Evolutionary conservation across 805 yeast genomes (phyloP), one percentile per base, ranked within the genome.

Genomic region (Yarrowia keelungensis): DNA sequence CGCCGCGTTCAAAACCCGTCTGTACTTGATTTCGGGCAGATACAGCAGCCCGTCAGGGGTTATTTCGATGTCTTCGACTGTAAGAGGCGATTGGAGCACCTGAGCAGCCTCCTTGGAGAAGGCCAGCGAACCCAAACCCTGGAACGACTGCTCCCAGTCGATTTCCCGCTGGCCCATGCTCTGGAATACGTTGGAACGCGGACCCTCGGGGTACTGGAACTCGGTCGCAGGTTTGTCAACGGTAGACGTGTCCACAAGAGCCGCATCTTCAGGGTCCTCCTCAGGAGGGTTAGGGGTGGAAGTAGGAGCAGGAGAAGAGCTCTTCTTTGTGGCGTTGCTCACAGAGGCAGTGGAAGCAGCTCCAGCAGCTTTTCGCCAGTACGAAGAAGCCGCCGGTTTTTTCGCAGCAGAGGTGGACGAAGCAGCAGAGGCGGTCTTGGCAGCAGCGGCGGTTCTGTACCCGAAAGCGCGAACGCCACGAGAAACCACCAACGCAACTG

Each of bases 21-120:
- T 85, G 76, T 95, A 95, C 76, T 94, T 94, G 79, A 95, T 95
- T 77, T 95, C 99, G 0, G 99, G 99, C 56, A 95, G 81, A 74
- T 91, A 95, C 8, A 95, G 78, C 64, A 95, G 81, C 15, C 98
- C 98, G 77, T 95, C 99, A 0, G 98, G 98, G 70, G 94, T 95
- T 72, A 95, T 89, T 77, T 95, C 99, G 66, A 95, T 87, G 73
- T 94, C 98, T 36, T 83, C 83, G 7, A 85, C 83, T 0, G 83
- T 84, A n/a, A 95, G 75, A 0, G 88, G 85, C 8, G 88, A 85
- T 67, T 87, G 76, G 16, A 95, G 80, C n/a, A 86, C 81, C 35
- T 85, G 84, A 68, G 86, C 87, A 0, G 87, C 82, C 49, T 86
- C 85, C 15, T 81, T 81, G 4, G 87, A 79, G 74, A 95, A 94